Evolutionary conservation across 2,329 filamentous ascomycete genomes (phyloP).

Genomic region (Neurospora crassa): DNA sequence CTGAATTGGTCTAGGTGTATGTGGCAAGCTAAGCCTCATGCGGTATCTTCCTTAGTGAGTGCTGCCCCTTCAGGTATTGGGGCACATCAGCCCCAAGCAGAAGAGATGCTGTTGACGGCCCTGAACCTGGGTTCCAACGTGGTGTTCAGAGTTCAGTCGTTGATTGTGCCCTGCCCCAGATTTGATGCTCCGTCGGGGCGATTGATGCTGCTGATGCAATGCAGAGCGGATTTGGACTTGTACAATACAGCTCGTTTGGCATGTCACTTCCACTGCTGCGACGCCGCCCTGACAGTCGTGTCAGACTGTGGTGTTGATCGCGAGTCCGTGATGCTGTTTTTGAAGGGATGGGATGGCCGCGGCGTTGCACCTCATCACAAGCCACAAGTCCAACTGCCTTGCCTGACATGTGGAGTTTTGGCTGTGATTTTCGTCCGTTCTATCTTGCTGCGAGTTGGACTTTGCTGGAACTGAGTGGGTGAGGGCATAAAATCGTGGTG

Average conservation of each 20-base stretch:
- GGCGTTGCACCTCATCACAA: constrained; percentile 1
- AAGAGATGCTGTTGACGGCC: not conserved
- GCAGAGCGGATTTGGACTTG: not conserved
- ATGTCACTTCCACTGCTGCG: not conserved
- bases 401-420: not conserved
- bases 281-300: not conserved
- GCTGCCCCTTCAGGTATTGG: constrained; percentile 8
- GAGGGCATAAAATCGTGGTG: not conserved
- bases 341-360: not conserved
- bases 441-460: not conserved
- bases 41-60: not conserved
- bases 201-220: too few species aligned
- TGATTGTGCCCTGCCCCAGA: constrained; percentile 3
- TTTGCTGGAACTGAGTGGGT: not conserved
- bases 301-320: not conserved
- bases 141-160: not conserved
- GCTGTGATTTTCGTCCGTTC: not conserved
- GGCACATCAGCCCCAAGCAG: not conserved
- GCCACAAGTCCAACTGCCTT: not conserved
- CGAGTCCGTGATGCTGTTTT: not conserved
- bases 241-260: not conserved
- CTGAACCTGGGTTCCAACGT: not conserved
- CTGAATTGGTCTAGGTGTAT: constrained; percentile 6
- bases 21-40: constrained; percentile 1
- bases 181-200: constrained; percentile 12